Evolutionary conservation across 306 rosid species (phyloP).

Genomic region (Begonia fuchsioides): DNA sequence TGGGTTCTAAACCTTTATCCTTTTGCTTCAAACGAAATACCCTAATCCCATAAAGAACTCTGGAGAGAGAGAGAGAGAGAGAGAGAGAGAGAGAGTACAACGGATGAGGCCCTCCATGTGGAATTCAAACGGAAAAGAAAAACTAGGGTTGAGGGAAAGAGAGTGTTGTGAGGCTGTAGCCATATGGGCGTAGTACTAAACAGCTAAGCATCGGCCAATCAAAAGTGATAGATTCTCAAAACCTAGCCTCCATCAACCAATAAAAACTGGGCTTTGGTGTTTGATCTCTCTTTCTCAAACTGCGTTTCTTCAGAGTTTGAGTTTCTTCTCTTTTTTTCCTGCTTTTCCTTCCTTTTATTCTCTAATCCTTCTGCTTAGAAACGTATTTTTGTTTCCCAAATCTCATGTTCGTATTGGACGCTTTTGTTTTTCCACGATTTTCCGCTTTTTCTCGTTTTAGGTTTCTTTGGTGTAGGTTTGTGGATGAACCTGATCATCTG

Average conservation of each 20-base stretch:
- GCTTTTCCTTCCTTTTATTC: not conserved
- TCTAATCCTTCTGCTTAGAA: not conserved
- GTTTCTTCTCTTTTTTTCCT: not conserved
- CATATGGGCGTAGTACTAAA: constrained; percentile 20
- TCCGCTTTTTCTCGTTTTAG: too few relatives aligned
- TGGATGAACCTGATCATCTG: too few relatives aligned
- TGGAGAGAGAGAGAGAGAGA: too few relatives aligned
- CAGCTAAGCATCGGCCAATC: constrained; percentile 50
- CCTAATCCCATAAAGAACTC: too few relatives aligned
- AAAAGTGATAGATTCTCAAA: constrained; percentile 15
- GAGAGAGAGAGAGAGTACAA: too few relatives aligned
- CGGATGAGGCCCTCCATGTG: not conserved
- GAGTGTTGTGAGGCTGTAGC: constrained; percentile 11
- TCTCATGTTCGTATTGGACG: too few relatives aligned
- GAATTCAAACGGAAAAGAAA: not conserved
- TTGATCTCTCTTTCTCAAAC: constrained; percentile 11
- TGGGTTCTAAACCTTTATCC: too few relatives aligned
- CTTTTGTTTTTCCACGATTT: too few relatives aligned
- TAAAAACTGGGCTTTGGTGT: constrained; percentile 5
- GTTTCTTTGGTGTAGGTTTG: too few relatives aligned
- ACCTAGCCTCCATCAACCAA: constrained; percentile 11
- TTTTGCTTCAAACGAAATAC: too few relatives aligned
- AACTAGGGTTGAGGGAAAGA: constrained; percentile 41
- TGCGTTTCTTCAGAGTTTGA: not conserved
- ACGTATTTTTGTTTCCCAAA: too few relatives aligned